Conservation (phyloP, 1,284 basidiomycete species). For the Cutaneotrichosporon daszewskae region DNA sequence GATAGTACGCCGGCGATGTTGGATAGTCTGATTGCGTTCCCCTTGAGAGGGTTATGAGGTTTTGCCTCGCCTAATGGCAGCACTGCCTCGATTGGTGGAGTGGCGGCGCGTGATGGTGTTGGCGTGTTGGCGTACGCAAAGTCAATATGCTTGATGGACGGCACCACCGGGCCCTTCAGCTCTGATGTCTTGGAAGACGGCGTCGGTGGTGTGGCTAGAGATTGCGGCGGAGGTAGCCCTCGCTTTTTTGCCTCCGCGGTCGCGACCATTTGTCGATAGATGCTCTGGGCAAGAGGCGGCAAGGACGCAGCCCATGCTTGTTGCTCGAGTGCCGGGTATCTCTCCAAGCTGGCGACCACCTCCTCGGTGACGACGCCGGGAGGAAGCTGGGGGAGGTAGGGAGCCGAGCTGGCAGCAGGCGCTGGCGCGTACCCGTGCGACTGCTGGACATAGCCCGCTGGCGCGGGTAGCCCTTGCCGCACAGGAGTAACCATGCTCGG, state of each 20-base stretch:
- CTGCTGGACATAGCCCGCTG: not conserved
- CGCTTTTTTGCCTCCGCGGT: conserved; percentile 31
- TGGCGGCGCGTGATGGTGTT: not conserved
- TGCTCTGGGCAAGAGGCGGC: conserved; percentile 24
- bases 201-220: not conserved
- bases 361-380: conserved; percentile 41
- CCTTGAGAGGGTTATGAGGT: not conserved
- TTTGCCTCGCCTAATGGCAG: not conserved
- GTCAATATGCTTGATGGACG: conserved; percentile 16
- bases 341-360: conserved; percentile 34
- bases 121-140: conserved; percentile 6
- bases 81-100: not conserved
- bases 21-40: conserved; percentile 29
- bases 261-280: conserved; percentile 33
- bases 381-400: conserved; percentile 36
- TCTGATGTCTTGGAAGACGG: no score
- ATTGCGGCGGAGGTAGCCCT: conserved; percentile 8
- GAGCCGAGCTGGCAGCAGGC: conserved; percentile 5
- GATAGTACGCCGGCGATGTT: conserved; percentile 40
- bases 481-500: no score
- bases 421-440: conserved; percentile 3
- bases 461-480: not conserved
- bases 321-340: conserved; percentile 39
- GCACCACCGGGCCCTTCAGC: not conserved
- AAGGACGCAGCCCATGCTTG: conserved; percentile 37